These are phyloP conservation scores for Naegleria gruberi DNA, from an alignment of 208 protist species.

Conservation along the genomic window DNA sequence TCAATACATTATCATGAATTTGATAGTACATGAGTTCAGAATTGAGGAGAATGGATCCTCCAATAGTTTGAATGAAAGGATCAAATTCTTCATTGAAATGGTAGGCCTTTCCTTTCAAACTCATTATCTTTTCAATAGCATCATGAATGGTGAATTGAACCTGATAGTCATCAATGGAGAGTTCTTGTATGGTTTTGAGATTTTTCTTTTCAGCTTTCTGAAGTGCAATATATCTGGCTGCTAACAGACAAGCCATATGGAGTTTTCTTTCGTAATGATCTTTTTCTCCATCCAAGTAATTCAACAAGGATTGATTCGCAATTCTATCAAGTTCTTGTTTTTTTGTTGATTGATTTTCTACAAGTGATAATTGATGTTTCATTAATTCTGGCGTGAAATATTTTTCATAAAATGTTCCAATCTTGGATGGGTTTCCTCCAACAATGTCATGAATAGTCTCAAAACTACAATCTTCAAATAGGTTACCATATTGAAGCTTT, in stretches of 20 bases:
- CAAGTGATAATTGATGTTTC: too few species aligned
- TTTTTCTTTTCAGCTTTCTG: background rate
- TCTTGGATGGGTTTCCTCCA: background rate
- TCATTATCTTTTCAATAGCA: background rate
- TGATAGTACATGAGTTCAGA: background rate
- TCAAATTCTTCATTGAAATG: background rate
- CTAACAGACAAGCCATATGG: background rate
- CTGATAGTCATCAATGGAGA: background rate
- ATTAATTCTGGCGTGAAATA: background rate
- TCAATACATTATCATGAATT: background rate
- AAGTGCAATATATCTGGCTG: background rate
- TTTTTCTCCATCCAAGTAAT: background rate
- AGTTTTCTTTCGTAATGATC: background rate
- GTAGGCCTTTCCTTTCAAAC: background rate
- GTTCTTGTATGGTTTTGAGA: background rate
- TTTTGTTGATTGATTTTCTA: background rate
- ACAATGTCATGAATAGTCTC: background rate
- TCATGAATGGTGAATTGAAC: background rate
- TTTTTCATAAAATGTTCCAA: background rate
- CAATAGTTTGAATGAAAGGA: background rate
- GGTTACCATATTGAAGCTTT: background rate
- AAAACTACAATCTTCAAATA: background rate
- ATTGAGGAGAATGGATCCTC: background rate
- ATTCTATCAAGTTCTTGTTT: background rate
- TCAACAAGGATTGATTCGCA: background rate